Percentiles rank a stretch among this genome's conserved stretches.
phyloP scores from a whole-genome alignment of 2,329 filamentous ascomycete genomes.

The Penicillium sclerotiorum region DNA sequence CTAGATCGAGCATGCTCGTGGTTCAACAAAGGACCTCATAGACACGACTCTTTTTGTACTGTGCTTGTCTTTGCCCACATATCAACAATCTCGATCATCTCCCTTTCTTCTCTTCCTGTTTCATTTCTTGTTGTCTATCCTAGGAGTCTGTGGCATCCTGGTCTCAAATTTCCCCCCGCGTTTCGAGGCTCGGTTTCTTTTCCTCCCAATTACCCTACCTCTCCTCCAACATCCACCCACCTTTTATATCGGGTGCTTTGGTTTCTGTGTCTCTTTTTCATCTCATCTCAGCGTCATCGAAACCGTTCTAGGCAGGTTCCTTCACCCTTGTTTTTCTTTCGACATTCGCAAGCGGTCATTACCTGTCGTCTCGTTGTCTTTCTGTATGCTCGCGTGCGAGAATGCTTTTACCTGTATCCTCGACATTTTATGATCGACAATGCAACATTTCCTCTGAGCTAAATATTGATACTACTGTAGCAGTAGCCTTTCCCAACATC shows the following conservation, averaged over 20 bases:
- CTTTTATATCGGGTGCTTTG: constrained; percentile 33
- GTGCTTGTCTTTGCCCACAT: constrained; percentile 22
- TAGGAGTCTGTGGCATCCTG: constrained; percentile 31
- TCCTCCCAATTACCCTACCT: constrained; percentile 8
- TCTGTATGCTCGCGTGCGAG: constrained; percentile 12
- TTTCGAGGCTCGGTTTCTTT: constrained; percentile 21
- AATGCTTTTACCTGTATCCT: constrained; percentile 19
- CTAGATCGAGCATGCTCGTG: constrained; percentile 20
- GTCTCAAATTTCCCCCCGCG: constrained; percentile 17
- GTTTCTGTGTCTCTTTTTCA: constrained; percentile 31
- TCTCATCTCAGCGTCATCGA: constrained; percentile 31
- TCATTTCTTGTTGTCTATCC: constrained; percentile 24
- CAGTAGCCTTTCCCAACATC: no score
- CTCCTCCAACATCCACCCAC: constrained; percentile 20
- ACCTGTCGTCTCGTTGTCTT: constrained; percentile 14
- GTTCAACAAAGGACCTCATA: constrained; percentile 19
- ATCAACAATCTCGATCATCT: constrained; percentile 28
- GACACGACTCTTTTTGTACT: constrained; percentile 29
- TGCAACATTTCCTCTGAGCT: constrained; percentile 11
- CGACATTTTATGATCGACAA: constrained; percentile 22
- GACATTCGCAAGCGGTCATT: constrained; percentile 25
- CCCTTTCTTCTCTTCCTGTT: constrained; percentile 18
- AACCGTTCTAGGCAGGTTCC: constrained; percentile 36
- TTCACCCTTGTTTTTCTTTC: constrained; percentile 21
- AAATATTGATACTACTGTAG: no score